These are phyloP conservation scores for Sparassis latifolia DNA, from an alignment of 1,284 basidiomycete species.

Conservation along the genomic window DNA sequence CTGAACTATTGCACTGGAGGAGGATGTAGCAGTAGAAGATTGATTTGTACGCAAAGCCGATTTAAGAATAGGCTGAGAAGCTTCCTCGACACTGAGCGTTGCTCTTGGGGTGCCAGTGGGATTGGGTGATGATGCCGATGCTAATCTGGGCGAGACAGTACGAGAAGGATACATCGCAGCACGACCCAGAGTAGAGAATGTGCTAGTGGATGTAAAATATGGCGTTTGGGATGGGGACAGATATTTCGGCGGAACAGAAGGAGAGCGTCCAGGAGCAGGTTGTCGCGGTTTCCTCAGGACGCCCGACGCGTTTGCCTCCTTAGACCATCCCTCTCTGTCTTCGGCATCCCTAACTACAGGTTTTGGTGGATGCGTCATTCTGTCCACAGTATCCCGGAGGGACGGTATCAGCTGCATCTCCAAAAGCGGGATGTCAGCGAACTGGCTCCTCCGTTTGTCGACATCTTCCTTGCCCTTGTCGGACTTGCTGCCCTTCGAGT, in stretches of 20 bases:
- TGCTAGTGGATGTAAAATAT: neutral
- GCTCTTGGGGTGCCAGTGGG: neutral
- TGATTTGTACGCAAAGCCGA: conserved; percentile 6
- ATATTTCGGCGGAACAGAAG: neutral
- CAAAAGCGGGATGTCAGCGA: conserved; percentile 46
- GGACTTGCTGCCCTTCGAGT: conserved; percentile 12
- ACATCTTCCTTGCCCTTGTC: conserved; percentile 13
- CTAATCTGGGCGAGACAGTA: conserved; percentile 3
- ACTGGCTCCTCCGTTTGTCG: conserved; percentile 36
- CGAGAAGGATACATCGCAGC: conserved; percentile 2
- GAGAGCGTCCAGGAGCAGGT: neutral
- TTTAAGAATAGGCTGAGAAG: conserved; percentile 1
- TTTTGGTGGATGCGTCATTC: conserved; percentile 47
- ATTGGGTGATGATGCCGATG: neutral
- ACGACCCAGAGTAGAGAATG: conserved; percentile 4
- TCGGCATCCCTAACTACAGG: neutral
- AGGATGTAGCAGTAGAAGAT: conserved; percentile 22
- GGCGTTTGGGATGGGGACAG: neutral
- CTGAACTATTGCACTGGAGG: too few relatives aligned
- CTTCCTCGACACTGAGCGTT: too few relatives aligned
- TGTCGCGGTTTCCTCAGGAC: too few relatives aligned
- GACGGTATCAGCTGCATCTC: conserved; percentile 63
- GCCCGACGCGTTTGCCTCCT: too few relatives aligned
- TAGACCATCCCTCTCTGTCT: too few relatives aligned
- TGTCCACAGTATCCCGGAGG: conserved; percentile 60